A percentile compares a stretch with the other conserved stretches of the same genome.
Conservation (phyloP, 257 asterid species). For the Catharanthus roseus region DNA sequence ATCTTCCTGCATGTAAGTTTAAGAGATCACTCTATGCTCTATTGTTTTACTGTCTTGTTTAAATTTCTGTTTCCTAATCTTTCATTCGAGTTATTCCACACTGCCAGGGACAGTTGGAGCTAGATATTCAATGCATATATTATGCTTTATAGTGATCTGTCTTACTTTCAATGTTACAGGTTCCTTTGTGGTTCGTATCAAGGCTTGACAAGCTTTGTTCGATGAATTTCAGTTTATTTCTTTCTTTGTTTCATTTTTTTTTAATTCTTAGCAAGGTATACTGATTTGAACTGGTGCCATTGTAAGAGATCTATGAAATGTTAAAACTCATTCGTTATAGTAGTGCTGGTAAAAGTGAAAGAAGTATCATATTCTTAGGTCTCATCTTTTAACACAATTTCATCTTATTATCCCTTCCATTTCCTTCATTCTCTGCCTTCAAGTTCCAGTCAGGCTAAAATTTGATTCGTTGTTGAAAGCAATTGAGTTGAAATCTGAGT, state of each 20-base stretch:
- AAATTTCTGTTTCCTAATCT: not conserved
- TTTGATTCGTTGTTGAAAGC: not conserved
- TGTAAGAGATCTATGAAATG: not conserved
- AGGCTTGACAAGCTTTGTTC: constrained; percentile 39
- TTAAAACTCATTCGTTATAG: constrained; percentile 2
- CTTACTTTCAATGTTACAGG: constrained; percentile 34
- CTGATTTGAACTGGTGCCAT: constrained; percentile 1
- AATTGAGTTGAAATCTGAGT: not conserved
- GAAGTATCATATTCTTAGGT: not conserved
- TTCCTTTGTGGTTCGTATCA: constrained; percentile 61
- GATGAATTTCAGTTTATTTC: not conserved
- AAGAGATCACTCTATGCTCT: constrained; percentile 8
- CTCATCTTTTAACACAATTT: not conserved
- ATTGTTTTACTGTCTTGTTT: not conserved
- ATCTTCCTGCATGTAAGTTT: constrained; percentile 92
- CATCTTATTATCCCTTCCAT: not conserved
- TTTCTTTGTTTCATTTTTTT: too few relatives aligned
- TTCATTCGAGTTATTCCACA: not conserved
- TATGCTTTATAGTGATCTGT: not conserved
- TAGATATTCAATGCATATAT: not conserved
- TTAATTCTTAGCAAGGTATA: not conserved
- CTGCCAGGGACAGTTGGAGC: not conserved
- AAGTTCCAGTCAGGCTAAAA: not conserved
- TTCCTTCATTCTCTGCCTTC: not conserved
- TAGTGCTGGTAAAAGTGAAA: constrained; percentile 3